Percentiles rank a stretch among this genome's conserved stretches.
Conservation (phyloP, 2,329 filamentous ascomycete species). For the Didymella keratinophila region DNA sequence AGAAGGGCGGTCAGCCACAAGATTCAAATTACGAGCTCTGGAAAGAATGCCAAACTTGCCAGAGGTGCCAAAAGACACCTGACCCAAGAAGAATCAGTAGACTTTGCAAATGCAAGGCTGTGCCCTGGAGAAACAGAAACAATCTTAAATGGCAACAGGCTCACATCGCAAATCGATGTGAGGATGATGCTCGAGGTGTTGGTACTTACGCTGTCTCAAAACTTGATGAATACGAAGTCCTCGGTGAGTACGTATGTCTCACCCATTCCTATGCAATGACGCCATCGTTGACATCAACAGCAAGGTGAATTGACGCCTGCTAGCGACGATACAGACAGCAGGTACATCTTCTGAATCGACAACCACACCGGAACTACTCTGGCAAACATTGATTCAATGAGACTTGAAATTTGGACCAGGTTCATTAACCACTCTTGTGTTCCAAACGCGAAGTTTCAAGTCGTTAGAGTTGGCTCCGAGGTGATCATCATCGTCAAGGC, state of each 20-base stretch:
- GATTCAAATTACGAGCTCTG: not conserved
- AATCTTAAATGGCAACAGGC: not conserved
- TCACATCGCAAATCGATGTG: not conserved
- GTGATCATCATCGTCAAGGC: not conserved
- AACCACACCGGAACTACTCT: not conserved
- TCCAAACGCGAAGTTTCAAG: not conserved
- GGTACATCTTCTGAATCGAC: not conserved
- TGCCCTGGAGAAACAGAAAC: not conserved
- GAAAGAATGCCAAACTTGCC: not conserved
- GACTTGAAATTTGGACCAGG: not conserved
- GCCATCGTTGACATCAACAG: no score
- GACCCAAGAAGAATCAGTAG: not conserved
- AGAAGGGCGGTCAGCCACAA: not conserved
- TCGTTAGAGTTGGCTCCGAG: not conserved
- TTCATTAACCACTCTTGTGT: constrained; percentile 8
- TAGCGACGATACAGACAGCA: not conserved
- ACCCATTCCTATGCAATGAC: no score
- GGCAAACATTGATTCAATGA: not conserved
- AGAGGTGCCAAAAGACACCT: not conserved
- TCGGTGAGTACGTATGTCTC: constrained; percentile 24
- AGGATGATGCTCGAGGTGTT: not conserved
- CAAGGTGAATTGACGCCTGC: not conserved
- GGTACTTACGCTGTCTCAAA: not conserved
- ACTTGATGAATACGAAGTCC: not conserved
- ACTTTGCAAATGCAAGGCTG: not conserved